Evolutionary conservation across 2,329 filamentous ascomycete genomes (phyloP).

Genomic region (Colletotrichum musae): DNA sequence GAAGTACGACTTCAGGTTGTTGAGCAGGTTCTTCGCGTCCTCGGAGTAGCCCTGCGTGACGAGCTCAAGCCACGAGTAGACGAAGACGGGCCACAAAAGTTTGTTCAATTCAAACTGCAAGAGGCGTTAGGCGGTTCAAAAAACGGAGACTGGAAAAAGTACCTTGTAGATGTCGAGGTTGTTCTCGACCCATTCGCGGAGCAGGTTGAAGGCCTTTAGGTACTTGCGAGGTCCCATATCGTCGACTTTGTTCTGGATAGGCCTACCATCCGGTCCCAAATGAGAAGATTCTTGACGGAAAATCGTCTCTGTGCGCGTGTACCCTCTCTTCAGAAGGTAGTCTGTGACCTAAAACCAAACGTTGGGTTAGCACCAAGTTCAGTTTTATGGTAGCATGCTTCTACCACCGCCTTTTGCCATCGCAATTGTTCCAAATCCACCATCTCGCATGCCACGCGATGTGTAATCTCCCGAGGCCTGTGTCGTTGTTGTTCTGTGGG

Average conservation of each 20-base stretch:
- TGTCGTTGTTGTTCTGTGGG: neutral
- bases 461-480: neutral
- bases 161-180: conserved; percentile 96
- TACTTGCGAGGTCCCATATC: conserved; percentile 84
- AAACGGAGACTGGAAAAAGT: conserved; percentile 35
- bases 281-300: conserved; percentile 92
- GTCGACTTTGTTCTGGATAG: conserved; percentile 75
- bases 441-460: no score
- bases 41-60: conserved; percentile 78
- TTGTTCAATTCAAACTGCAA: conserved; percentile 85
- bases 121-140: conserved; percentile 39
- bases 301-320: conserved; percentile 91
- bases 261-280: conserved; percentile 84
- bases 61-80: conserved; percentile 91
- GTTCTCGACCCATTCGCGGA: conserved; percentile 89
- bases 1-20: conserved; percentile 77
- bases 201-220: conserved; percentile 78
- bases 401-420: no score
- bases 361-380: neutral
- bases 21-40: conserved; percentile 82
- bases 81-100: conserved; percentile 92
- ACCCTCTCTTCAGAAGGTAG: conserved; percentile 95
- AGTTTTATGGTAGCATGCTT: neutral
- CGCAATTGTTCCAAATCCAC: no score
- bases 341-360: conserved; percentile 78